These are phyloP conservation scores for Euryodendron excelsum DNA, from an alignment of 148 eudicot genomes.

Conservation along the genomic window DNA sequence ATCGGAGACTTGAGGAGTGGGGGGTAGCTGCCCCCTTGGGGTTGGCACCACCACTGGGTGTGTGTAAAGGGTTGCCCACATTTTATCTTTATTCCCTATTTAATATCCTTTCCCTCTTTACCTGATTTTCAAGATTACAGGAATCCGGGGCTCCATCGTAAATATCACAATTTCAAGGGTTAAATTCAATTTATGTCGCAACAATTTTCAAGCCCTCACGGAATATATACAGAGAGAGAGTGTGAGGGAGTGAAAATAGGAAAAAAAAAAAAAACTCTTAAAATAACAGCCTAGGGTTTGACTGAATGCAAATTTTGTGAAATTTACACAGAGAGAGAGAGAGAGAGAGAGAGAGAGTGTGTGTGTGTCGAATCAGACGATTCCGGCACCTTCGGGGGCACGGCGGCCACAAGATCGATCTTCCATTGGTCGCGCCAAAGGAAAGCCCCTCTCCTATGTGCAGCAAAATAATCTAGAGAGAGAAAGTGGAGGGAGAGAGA, in stretches of 20 bases:
- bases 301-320: constrained; percentile 25
- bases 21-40: too few relatives aligned
- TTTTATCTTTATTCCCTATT: neutral
- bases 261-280: neutral
- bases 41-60: too few relatives aligned
- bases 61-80: neutral
- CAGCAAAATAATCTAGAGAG: constrained; percentile 9
- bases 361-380: constrained; percentile 2
- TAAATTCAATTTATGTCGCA: neutral
- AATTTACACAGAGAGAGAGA: constrained; percentile 1
- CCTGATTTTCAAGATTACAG: neutral
- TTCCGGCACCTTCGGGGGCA: constrained; percentile 29
- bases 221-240: too few relatives aligned
- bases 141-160: neutral
- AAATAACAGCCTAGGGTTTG: constrained; percentile 26
- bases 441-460: constrained; percentile 8
- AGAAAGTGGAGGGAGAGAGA: constrained; percentile 9
- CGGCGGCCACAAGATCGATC: constrained; percentile 32
- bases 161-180: neutral
- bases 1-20: too few relatives aligned
- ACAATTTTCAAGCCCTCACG: too few relatives aligned
- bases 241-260: constrained; percentile 6
- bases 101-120: too few relatives aligned
- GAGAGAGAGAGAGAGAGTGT: neutral
- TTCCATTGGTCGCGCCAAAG: constrained; percentile 7